Evolutionary conservation across 176 grass and related monocot genomes (phyloP), one percentile per base, ranked within the genome.

Genomic region (Pharus latifolius): DNA sequence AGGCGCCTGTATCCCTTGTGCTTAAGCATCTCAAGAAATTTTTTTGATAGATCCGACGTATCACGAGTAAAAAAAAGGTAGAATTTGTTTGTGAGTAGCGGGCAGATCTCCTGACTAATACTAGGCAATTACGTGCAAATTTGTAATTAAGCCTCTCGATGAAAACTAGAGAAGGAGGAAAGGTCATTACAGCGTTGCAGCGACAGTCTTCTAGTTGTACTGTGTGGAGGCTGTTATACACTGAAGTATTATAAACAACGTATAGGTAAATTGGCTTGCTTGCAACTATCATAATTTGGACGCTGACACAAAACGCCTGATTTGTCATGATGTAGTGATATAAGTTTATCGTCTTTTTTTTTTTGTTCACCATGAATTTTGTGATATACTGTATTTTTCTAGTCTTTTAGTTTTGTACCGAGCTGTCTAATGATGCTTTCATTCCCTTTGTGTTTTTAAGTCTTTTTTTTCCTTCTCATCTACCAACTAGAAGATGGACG

Each of bases 401-500:
- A 24, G 2, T 33, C 9, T 31, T 15, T 50, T 28, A n/a, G n/a
- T n/a, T n/a, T n/a, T n/a, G n/a, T 47, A 32, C 22, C 28, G 35
- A 14, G 11, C 26, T 12, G 67, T 60, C 11, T 43, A 25, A 49
- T 37, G 34, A 40, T 2, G n/a, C 3, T 46, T 19, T 49, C 54
- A 3, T 28, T 17, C 20, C 0, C 5, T 28, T 44, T 13, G 28
- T 74, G 59, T 28, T 46, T 14, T 38, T 47, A 46, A 74, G 30
- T 54, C 27, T 46, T 47, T 12, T 23, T 74, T 49, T 0, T 62
- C 10, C 0, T 32, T 38, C 1, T 70, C 0, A 13, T 47, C 25
- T 6, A n/a, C 63, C 34, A 77, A 44, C 31, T 76, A 32, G 51
- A 72, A 80, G 48, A 96, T 96, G 92, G 92, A 96, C 8, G 0